Evolutionary conservation across 2,329 filamentous ascomycete genomes (phyloP).

Genomic region (Pseudogymnoascus pannorum): DNA sequence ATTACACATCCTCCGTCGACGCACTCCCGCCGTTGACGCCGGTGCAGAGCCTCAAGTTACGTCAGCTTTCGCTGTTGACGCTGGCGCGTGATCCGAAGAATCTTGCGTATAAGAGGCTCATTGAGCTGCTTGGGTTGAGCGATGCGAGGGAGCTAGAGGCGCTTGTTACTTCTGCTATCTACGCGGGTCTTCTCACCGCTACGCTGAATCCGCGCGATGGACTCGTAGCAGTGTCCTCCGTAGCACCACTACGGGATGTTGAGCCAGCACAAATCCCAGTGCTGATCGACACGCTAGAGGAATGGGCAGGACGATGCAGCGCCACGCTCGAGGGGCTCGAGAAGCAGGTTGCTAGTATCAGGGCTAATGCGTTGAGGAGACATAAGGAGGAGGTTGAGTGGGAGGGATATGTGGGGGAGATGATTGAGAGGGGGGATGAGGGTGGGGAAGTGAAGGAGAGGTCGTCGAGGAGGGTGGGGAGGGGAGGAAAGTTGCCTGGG

Average conservation of each 20-base stretch:
- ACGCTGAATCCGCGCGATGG: conserved; percentile 75
- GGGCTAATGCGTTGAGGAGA: conserved; percentile 46
- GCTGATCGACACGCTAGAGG: conserved; percentile 60
- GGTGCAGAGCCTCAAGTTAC: conserved; percentile 74
- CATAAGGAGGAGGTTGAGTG: conserved; percentile 35
- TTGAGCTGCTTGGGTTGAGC: conserved; percentile 57
- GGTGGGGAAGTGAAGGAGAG: conserved; percentile 22
- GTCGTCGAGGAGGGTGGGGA: conserved; percentile 35
- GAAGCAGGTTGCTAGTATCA: conserved; percentile 62
- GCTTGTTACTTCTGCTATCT: conserved; percentile 80
- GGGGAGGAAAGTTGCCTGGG: conserved; percentile 43
- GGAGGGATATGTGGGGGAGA: conserved; percentile 22
- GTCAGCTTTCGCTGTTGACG: conserved; percentile 80
- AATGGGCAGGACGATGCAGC: conserved; percentile 75
- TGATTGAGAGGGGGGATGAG: conserved; percentile 38
- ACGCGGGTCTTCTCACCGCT: conserved; percentile 72
- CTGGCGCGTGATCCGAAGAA: conserved; percentile 61
- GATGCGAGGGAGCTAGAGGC: conserved; percentile 69
- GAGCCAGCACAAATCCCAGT: conserved; percentile 61
- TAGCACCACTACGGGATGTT: conserved; percentile 81
- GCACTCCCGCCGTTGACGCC: conserved; percentile 63
- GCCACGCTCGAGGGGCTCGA: conserved; percentile 69
- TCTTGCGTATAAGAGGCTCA: conserved; percentile 68
- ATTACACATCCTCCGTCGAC: conserved; percentile 49
- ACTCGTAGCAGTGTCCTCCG: conserved; percentile 67